These are phyloP conservation scores for Collybiopsis confluens DNA, from an alignment of 768 basidiomycete species.

Conservation along the genomic window DNA sequence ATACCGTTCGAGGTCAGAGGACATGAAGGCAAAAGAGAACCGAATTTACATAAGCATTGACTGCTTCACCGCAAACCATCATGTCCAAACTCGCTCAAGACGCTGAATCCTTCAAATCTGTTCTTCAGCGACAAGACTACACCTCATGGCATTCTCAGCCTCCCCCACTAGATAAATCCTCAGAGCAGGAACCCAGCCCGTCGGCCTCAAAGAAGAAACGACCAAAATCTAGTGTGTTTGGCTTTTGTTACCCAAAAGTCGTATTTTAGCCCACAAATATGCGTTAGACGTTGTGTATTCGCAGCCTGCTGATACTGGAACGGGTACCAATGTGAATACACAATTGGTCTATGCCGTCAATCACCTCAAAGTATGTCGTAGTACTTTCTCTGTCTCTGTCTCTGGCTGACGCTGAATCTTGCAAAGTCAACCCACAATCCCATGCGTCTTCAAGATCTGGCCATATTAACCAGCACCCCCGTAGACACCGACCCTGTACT, in stretches of 20 bases:
- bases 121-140: slow-evolving; percentile 61
- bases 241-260: background rate
- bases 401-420: slow-evolving; percentile 8
- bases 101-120: slow-evolving; percentile 63
- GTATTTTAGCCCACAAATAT: slow-evolving; percentile 5
- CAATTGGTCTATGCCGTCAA: slow-evolving; percentile 83
- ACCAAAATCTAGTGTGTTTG: slow-evolving; percentile 56
- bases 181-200: slow-evolving; percentile 18
- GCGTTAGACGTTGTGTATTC: slow-evolving; percentile 71
- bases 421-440: slow-evolving; percentile 66
- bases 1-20: slow-evolving; percentile 62
- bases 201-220: slow-evolving; percentile 50
- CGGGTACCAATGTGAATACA: slow-evolving; percentile 78
- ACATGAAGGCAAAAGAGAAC: slow-evolving; percentile 34
- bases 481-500: slow-evolving; percentile 67
- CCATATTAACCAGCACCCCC: slow-evolving; percentile 75
- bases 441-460: slow-evolving; percentile 84
- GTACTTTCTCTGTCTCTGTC: slow-evolving; percentile 5
- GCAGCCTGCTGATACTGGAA: slow-evolving; percentile 83
- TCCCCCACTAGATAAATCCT: slow-evolving; percentile 24
- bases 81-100: slow-evolving; percentile 74
- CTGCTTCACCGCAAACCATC: slow-evolving; percentile 15
- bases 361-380: slow-evolving; percentile 62
- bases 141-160: slow-evolving; percentile 75
- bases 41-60: background rate